Evolutionary conservation across 2,329 filamentous ascomycete species (phyloP), one percentile per base, ranked within the genome.

Genomic region (Teratosphaeria nubilosa): DNA sequence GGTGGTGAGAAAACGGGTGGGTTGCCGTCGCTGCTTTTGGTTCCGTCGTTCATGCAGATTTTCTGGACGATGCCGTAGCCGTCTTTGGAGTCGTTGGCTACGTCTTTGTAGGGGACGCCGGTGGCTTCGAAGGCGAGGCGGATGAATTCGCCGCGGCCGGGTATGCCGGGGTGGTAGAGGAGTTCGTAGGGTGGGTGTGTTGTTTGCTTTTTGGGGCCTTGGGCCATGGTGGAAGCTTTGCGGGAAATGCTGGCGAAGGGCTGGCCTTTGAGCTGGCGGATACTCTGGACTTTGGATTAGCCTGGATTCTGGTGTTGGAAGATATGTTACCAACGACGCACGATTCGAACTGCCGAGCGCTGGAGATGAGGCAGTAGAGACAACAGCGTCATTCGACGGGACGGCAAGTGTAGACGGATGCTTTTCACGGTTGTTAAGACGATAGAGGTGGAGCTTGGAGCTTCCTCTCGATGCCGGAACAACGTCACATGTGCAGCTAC

Each of bases 71-170:
- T 64, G 1, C 76, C 65, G 52, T 82, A 74, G 57, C 81, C 85
- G n/a, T 78, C 73, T 31, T 80, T 68, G 13, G 61, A 51, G 63
- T 71, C 70, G 63, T 79, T 80, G 58, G 80, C 78, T 2, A 78
- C 75, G 74, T 91, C 87, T 25, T 72, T 82, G 76, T 90, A 91
- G 3, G 79, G 70, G 1, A 81, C 81, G 20, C 80, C 80, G 22
- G 83, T 78, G 56, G 87, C 86, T 74, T 91, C 88, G 63, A 92
- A 82, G 16, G 80, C 79, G 11, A 92, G 80, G 24, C 88, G 87
- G 68, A 91, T 75, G 70, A 84, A 83, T 69, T 92, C 88, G 61
- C 84, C 88, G 54, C 88, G 86, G 48, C 88, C 88, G 34, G 88
- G 88, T 27, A 90, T 75, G 20, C 72, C 73, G 20, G 86, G 86